Evolutionary conservation across 148 eudicot species (phyloP), one percentile per base, ranked within the genome.

Genomic region (Cornus suecica): DNA sequence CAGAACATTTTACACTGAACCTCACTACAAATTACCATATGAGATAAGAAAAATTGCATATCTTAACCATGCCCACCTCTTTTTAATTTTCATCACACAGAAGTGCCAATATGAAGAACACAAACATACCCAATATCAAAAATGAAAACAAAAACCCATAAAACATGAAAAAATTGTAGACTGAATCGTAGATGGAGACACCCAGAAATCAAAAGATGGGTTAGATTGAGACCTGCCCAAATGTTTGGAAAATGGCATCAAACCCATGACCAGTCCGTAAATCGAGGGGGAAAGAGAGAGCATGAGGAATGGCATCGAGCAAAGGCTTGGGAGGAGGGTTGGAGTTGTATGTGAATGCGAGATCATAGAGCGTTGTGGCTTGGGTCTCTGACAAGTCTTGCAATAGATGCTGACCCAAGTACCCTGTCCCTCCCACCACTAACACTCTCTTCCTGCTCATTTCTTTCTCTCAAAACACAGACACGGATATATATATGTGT

Each of bases 351-450:
- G 97, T 93, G 86, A 90, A 89, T 28, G 93, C 93, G 2, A 92
- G 63, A 56, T 79, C 81, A 52, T 26, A 79, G 31, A 76, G 69
- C 34, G 72, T 56, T 51, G 80, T 52, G 56, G 8, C 73, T 42
- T 73, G 62, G 71, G 18, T 64, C 65, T 80, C 75, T 7, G 84
- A 63, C 48, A 92, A 74, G 16, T 67, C 70, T 71, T 84, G 83
- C 23, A 90, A 75, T 1, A 89, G 84, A 73, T 93, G 95, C 79
- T 93, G 97, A 10, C 97, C 97, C 78, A 93, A 80, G 85, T 90
- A 93, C 26, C 97, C 97, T 2, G 91, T 93, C 76, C 97, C 97
- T 67, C 97, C 95, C 1, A 93, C 82, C 67, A 90, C 77, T 72
- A 93, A 52, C 73, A 93, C 84, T 72, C 66, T 85, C 88, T 85